Percentiles rank a stretch among this genome's conserved stretches.
Conservation (phyloP, 768 basidiomycete genomes). For the Gelatoporia subvermispora region DNA sequence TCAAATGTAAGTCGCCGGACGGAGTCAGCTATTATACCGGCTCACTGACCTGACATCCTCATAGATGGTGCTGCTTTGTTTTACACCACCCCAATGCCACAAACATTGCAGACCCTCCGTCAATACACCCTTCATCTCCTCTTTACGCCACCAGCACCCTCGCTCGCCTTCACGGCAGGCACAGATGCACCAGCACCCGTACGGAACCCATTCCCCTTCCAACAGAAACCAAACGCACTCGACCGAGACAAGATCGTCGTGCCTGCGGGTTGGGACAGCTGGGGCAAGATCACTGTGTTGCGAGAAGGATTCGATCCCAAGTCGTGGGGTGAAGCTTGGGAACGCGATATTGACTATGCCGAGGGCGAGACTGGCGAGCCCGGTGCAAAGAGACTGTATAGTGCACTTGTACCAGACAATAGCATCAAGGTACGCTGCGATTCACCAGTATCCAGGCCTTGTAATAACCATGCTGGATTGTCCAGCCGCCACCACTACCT, state of each 20-base stretch:
- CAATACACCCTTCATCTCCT: constrained; percentile 82
- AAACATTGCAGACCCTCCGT: constrained; percentile 69
- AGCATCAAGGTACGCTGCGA: constrained; percentile 52
- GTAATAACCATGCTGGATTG: constrained; percentile 3
- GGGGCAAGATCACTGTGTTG: constrained; percentile 90
- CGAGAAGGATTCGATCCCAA: constrained; percentile 89
- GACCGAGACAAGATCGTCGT: constrained; percentile 91
- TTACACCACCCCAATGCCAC: constrained; percentile 81
- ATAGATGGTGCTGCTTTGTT: constrained; percentile 74
- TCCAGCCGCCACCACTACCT: constrained; percentile 60
- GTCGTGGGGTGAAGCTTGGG: constrained; percentile 76
- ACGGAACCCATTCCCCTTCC: constrained; percentile 83
- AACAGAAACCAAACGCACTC: constrained; percentile 82
- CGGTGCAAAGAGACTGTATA: constrained; percentile 66
- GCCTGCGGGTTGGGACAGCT: constrained; percentile 96
- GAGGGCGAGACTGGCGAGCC: constrained; percentile 39
- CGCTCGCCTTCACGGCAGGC: constrained; percentile 29
- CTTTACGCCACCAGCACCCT: constrained; percentile 67
- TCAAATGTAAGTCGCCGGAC: constrained; percentile 67
- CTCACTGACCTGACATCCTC: background rate
- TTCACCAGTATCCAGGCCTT: background rate
- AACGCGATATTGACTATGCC: constrained; percentile 49
- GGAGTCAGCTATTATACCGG: background rate
- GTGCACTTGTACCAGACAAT: constrained; percentile 68
- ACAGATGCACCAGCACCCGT: constrained; percentile 41